Evolutionary conservation across 1,284 basidiomycete genomes (phyloP).

Genomic region (Anthracocystis panici-leucophaei): DNA sequence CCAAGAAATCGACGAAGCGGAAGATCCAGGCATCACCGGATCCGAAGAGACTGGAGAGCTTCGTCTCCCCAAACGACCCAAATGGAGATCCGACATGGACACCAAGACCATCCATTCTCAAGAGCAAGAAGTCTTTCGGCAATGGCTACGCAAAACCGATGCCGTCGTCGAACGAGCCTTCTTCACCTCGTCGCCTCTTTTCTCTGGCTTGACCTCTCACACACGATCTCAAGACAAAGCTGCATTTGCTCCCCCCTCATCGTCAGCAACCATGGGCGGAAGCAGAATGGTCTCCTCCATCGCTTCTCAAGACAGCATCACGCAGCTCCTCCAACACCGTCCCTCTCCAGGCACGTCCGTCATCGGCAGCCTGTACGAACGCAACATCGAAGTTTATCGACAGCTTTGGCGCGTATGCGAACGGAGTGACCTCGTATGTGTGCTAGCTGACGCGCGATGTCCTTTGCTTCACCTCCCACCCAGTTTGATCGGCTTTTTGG

Average conservation of each 20-base stretch:
- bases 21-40: conserved; percentile 30
- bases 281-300: conserved; percentile 42
- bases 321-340: conserved; percentile 25
- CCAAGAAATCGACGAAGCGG: conserved; percentile 2
- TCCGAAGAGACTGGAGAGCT: conserved; percentile 42
- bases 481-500: conserved; percentile 72
- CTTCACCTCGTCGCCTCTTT: conserved; percentile 50
- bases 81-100: conserved; percentile 54
- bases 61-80: conserved; percentile 54
- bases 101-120: conserved; percentile 56
- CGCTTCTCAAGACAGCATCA: conserved; percentile 33
- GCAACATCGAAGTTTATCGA: conserved; percentile 59
- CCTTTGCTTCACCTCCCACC: conserved; percentile 76
- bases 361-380: conserved; percentile 74
- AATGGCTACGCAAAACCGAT: conserved; percentile 57
- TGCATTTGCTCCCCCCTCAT: conserved; percentile 20
- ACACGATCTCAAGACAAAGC: conserved; percentile 37
- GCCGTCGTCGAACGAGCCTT: conserved; percentile 47
- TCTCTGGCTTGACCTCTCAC: conserved; percentile 34
- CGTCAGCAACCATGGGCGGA: conserved; percentile 27
- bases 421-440: conserved; percentile 82
- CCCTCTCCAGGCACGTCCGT: conserved; percentile 72
- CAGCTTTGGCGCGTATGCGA: conserved; percentile 62
- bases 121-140: conserved; percentile 53
- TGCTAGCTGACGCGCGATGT: conserved; percentile 87